A percentile compares a stretch with the other conserved stretches of the same genome.
phyloP scores from a whole-genome alignment of 225 moss, liverwort and hornwort species.

The Thuidium tamariscinum region DNA sequence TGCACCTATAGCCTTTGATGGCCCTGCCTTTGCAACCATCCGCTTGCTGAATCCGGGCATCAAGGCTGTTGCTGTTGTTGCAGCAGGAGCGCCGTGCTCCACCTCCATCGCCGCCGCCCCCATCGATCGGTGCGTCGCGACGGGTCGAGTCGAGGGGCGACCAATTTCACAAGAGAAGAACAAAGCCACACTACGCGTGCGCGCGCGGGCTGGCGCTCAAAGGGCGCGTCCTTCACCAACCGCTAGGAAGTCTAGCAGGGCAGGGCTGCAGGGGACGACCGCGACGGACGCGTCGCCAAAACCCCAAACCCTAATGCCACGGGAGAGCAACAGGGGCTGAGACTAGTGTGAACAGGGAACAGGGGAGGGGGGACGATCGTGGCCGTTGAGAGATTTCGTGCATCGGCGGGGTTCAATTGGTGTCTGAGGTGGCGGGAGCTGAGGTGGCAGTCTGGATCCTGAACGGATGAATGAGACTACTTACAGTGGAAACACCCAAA shows the following conservation, averaged over 20 bases:
- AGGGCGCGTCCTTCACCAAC: not conserved
- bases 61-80: not conserved
- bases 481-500: too few relatives aligned
- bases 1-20: not conserved
- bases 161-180: not conserved
- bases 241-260: not conserved
- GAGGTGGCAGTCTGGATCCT: not conserved
- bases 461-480: not conserved
- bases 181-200: not conserved
- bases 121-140: constrained; percentile 23
- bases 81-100: not conserved
- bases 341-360: not conserved
- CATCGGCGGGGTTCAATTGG: not conserved
- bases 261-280: not conserved
- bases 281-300: not conserved
- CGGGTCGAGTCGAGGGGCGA: not conserved
- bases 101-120: constrained; percentile 40
- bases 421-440: not conserved
- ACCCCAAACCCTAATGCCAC: not conserved
- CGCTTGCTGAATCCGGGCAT: constrained; percentile 5
- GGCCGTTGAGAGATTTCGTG: not conserved
- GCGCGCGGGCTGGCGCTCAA: not conserved
- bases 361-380: rapidly evolving
- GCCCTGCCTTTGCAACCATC: not conserved
- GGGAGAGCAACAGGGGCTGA: not conserved